These are phyloP conservation scores for Lasiodiplodia hormozganensis DNA, from an alignment of 2,329 filamentous ascomycete genomes.

Conservation along the genomic window DNA sequence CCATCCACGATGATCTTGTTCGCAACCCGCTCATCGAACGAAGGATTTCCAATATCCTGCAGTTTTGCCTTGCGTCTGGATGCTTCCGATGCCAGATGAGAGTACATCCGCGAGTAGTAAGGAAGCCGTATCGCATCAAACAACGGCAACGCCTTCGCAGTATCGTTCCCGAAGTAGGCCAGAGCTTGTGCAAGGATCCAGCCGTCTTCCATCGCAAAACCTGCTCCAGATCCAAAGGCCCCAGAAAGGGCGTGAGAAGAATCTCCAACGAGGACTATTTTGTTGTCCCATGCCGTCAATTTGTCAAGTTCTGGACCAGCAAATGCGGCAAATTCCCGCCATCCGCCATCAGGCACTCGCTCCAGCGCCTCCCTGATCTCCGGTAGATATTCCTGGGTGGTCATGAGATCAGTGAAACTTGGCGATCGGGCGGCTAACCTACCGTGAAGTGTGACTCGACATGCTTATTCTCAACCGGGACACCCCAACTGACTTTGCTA, in stretches of 20 bases:
- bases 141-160: constrained; percentile 42
- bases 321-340: constrained; percentile 59
- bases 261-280: constrained; percentile 61
- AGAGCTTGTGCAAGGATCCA: constrained; percentile 51
- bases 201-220: constrained; percentile 55
- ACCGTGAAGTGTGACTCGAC: constrained; percentile 49
- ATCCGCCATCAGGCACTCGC: constrained; percentile 47
- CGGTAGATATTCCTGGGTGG: constrained; percentile 49
- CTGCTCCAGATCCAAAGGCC: constrained; percentile 55
- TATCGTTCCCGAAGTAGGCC: constrained; percentile 33
- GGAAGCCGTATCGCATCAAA: constrained; percentile 51
- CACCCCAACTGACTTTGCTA: constrained; percentile 46
- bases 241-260: constrained; percentile 62
- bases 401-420: not conserved
- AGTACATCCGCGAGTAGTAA: constrained; percentile 52
- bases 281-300: constrained; percentile 51
- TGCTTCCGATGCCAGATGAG: constrained; percentile 38
- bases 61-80: constrained; percentile 23
- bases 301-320: constrained; percentile 53
- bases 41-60: constrained; percentile 33
- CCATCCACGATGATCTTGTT: constrained; percentile 43
- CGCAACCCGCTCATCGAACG: constrained; percentile 39
- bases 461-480: constrained; percentile 45
- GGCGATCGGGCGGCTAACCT: not conserved
- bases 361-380: constrained; percentile 49